A percentile compares a stretch with the other conserved stretches of the same genome.
Evolutionary conservation across 2,329 filamentous ascomycete species (phyloP).

Genomic region (Leptodontidium sp.): DNA sequence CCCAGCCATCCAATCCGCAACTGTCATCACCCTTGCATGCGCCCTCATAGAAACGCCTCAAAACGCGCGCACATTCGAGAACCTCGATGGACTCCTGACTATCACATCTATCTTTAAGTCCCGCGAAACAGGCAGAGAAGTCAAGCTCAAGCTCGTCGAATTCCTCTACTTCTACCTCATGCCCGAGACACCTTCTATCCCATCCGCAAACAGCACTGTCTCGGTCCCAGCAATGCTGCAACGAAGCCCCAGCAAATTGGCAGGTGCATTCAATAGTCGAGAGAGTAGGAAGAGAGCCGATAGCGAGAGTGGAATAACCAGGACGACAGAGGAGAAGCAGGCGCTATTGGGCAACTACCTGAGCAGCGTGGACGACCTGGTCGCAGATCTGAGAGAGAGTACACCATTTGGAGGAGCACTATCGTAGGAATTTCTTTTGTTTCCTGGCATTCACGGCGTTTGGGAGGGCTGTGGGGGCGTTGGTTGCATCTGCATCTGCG

Average conservation of each 20-base stretch:
- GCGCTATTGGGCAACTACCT: constrained; percentile 68
- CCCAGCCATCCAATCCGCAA: constrained; percentile 88
- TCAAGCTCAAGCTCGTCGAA: constrained; percentile 95
- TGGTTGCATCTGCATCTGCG: constrained; percentile 30
- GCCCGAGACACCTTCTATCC: constrained; percentile 77
- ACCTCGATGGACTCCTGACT: constrained; percentile 88
- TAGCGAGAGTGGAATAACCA: constrained; percentile 53
- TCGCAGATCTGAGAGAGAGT: constrained; percentile 77
- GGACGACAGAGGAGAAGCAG: constrained; percentile 73
- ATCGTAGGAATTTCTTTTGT: constrained; percentile 48
- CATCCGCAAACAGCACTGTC: constrained; percentile 55
- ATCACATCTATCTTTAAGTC: constrained; percentile 94
- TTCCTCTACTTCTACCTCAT: constrained; percentile 99
- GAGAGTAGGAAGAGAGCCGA: constrained; percentile 47
- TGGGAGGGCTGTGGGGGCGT: constrained; percentile 26
- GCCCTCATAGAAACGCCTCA: constrained; percentile 85
- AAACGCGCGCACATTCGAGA: constrained; percentile 92
- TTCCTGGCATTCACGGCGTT: constrained; percentile 33
- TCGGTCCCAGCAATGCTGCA: constrained; percentile 64
- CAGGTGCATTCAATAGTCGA: constrained; percentile 60
- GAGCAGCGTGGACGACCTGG: constrained; percentile 68
- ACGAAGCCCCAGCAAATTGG: constrained; percentile 74
- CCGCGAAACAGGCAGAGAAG: constrained; percentile 82
- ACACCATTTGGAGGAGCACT: constrained; percentile 74
- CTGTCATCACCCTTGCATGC: constrained; percentile 88